A percentile compares a stretch with the other conserved stretches of the same genome.
phyloP scores from a whole-genome alignment of 176 grass and related monocot species.

The Zea luxurians region DNA sequence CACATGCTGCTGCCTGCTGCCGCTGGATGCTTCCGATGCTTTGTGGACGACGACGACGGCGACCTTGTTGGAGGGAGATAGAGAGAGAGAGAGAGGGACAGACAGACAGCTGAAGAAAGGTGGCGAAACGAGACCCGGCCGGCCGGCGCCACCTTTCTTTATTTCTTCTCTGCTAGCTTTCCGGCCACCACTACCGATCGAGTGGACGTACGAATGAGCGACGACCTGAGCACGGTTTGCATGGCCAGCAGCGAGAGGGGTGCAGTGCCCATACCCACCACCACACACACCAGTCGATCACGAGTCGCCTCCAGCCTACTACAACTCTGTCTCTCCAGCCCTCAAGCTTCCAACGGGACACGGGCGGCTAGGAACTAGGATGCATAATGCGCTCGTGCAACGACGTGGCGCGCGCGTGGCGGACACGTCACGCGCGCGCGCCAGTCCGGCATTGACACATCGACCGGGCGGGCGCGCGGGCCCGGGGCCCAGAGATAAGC shows the following conservation, averaged over 20 bases:
- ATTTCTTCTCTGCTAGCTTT: no score
- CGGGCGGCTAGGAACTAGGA: not conserved
- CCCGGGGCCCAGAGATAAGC: not conserved
- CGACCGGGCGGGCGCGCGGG: fast-evolving
- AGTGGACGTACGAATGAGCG: no score
- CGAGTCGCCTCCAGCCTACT: constrained; percentile 7
- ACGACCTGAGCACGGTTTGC: not conserved
- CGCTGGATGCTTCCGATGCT: not conserved
- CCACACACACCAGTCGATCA: constrained; percentile 1
- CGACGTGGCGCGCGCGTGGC: not conserved
- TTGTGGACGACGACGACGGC: not conserved
- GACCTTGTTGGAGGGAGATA: not conserved
- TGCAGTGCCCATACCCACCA: not conserved
- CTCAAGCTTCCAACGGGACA: not conserved
- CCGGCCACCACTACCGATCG: no score
- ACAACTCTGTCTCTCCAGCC: constrained; percentile 13
- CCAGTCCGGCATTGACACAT: constrained; percentile 34
- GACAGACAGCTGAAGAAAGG: not conserved
- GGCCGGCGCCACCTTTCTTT: not conserved
- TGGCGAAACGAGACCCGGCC: not conserved
- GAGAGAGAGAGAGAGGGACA: not conserved
- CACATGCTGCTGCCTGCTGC: not conserved
- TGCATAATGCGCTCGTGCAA: not conserved
- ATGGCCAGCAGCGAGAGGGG: constrained; percentile 6
- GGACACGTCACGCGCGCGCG: not conserved